These are phyloP conservation scores for Paradendryphiella salina DNA, from an alignment of 2,329 filamentous ascomycete species.

Conservation along the genomic window DNA sequence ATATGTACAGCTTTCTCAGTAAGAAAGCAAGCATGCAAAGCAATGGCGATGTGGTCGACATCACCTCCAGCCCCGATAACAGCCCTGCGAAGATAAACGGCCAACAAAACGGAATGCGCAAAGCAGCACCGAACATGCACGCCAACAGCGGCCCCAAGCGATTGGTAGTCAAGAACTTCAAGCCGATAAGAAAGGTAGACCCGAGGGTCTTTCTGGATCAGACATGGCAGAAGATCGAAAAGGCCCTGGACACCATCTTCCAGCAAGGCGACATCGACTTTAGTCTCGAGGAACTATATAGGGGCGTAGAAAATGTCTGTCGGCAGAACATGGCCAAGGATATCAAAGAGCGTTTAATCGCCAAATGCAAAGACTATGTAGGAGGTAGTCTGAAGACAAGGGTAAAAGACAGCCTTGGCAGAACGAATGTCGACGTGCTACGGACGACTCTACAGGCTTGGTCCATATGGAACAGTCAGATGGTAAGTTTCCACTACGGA, in stretches of 20 bases:
- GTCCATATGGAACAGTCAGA: slow-evolving; percentile 76
- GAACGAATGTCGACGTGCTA: slow-evolving; percentile 67
- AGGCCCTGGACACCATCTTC: slow-evolving; percentile 75
- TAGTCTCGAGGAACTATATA: slow-evolving; percentile 87
- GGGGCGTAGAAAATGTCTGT: slow-evolving; percentile 89
- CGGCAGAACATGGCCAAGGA: slow-evolving; percentile 71
- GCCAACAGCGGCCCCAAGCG: slow-evolving; percentile 70
- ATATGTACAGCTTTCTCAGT: slow-evolving; percentile 45
- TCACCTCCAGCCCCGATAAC: slow-evolving; percentile 47
- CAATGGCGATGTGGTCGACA: slow-evolving; percentile 32
- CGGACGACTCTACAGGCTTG: slow-evolving; percentile 65
- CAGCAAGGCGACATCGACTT: slow-evolving; percentile 59
- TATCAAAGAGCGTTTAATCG: slow-evolving; percentile 68
- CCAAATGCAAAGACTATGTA: slow-evolving; percentile 68
- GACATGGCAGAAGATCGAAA: slow-evolving; percentile 73
- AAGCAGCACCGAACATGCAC: slow-evolving; percentile 68
- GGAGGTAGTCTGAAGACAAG: slow-evolving; percentile 58
- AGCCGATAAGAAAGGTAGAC: slow-evolving; percentile 64
- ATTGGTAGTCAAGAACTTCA: slow-evolving; percentile 91
- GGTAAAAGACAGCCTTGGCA: slow-evolving; percentile 60
- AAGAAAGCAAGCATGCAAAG: slow-evolving; percentile 25
- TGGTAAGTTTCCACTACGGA: slow-evolving; percentile 57
- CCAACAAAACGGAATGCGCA: slow-evolving; percentile 44
- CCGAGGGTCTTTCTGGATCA: slow-evolving; percentile 77
- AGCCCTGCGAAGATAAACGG: slow-evolving; percentile 47